phyloP scores from a whole-genome alignment of 2,329 filamentous ascomycete species.

The Chaetomium strumarium region DNA sequence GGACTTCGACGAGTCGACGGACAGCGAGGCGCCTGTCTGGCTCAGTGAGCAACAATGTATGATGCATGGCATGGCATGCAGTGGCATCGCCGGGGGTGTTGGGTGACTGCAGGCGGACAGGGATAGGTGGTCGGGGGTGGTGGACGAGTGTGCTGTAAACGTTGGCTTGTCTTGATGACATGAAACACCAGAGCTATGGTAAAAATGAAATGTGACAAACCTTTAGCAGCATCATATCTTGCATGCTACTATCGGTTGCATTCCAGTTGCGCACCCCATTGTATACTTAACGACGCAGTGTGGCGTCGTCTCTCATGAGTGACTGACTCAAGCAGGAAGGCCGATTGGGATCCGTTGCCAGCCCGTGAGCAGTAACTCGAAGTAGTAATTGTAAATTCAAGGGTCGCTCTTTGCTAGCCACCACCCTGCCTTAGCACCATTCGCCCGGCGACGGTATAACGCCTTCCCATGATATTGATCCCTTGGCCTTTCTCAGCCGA shows the following conservation, averaged over 20 bases:
- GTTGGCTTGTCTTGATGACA: not conserved
- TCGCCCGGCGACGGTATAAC: not conserved
- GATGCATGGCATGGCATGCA: conserved; percentile 2
- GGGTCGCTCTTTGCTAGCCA: no score
- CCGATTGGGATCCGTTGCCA: no score
- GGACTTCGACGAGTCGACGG: not conserved
- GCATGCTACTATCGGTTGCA: conserved; percentile 8
- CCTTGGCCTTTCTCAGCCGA: not conserved
- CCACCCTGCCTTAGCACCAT: not conserved
- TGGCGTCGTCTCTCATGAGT: not conserved
- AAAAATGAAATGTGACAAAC: conserved; percentile 4
- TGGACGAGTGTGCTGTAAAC: not conserved
- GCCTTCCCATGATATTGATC: conserved; percentile 1
- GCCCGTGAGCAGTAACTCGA: no score
- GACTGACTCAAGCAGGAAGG: not conserved
- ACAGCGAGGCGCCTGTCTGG: not conserved
- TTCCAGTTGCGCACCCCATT: not conserved
- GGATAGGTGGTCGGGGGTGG: not conserved
- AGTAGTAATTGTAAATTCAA: no score
- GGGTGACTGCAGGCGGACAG: not conserved
- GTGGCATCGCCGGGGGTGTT: conserved; percentile 3
- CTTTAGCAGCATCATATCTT: conserved; percentile 6
- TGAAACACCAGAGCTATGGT: not conserved
- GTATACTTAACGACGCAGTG: not conserved
- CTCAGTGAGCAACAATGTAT: conserved; percentile 1